Conservation (phyloP, 768 basidiomycete species). For the Termitomyces heimii region DNA sequence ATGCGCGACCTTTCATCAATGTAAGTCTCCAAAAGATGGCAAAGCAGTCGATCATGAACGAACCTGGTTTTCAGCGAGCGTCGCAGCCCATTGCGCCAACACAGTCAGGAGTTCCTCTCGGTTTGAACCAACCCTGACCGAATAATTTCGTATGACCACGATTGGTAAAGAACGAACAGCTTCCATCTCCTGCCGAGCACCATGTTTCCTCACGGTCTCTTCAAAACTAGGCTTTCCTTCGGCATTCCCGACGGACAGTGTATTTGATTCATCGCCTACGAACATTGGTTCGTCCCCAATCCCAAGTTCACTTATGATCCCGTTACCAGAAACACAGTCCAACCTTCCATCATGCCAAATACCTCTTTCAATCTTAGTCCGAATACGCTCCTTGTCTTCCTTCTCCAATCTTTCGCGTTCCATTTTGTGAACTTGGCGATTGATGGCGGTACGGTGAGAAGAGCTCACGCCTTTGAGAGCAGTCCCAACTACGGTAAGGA, state of each 20-base stretch:
- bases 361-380: conserved; percentile 50
- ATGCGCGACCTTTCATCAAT: conserved; percentile 65
- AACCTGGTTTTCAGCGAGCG: conserved; percentile 76
- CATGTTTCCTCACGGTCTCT: conserved; percentile 19
- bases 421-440: conserved; percentile 30
- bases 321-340: conserved; percentile 82
- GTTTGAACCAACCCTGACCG: conserved; percentile 44
- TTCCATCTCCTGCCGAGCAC: conserved; percentile 38
- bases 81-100: conserved; percentile 81
- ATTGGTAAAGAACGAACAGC: conserved; percentile 68
- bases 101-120: conserved; percentile 71
- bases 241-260: not conserved
- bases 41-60: not conserved
- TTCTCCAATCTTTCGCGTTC: conserved; percentile 31
- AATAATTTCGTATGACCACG: conserved; percentile 81
- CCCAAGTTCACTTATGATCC: conserved; percentile 82
- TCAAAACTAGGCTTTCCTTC: conserved; percentile 15
- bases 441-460: conserved; percentile 39
- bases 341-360: conserved; percentile 84
- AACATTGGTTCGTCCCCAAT: conserved; percentile 64
- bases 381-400: conserved; percentile 30
- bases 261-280: not conserved
- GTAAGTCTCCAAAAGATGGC: not conserved
- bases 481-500: conserved; percentile 71
- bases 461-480: conserved; percentile 63